Conservation (phyloP, 2,329 filamentous ascomycete species). For the Bipolaris sorokiniana region DNA sequence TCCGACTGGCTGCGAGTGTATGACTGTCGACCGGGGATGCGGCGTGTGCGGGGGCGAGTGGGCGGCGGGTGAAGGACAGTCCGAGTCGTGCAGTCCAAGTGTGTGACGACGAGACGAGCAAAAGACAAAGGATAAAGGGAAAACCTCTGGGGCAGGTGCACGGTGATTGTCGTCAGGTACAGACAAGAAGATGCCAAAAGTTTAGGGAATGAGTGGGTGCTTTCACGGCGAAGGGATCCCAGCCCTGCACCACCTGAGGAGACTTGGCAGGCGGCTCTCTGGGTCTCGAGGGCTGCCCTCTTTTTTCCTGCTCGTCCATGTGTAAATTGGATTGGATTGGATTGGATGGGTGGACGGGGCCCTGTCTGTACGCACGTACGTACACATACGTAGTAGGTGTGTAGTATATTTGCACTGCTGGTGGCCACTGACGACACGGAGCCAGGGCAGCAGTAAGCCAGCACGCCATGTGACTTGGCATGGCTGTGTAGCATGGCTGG, state of each 20-base stretch:
- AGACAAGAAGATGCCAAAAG: conserved; percentile 9
- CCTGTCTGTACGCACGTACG: no score
- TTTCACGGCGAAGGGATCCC: conserved; percentile 14
- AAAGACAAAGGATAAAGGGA: background rate
- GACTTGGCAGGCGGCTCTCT: background rate
- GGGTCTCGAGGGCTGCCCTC: background rate
- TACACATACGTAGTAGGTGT: no score
- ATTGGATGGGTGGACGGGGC: no score
- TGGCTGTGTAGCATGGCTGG: no score
- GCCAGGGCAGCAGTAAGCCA: no score
- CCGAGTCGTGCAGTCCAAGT: background rate
- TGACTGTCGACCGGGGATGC: conserved; percentile 14
- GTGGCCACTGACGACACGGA: no score
- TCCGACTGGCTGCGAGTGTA: background rate
- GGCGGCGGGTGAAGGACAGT: conserved; percentile 10
- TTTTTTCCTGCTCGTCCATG: no score
- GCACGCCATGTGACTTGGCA: no score
- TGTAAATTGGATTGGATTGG: no score
- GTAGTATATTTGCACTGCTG: no score
- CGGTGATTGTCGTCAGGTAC: conserved; percentile 11
- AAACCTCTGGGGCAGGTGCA: background rate
- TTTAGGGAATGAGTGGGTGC: conserved; percentile 14
- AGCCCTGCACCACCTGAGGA: conserved; percentile 14
- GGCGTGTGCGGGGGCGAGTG: conserved; percentile 18
- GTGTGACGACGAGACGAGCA: conserved; percentile 3